phyloP scores from a whole-genome alignment of 2,329 filamentous ascomycete genomes.

The Ophiocordyceps camponoti-floridani region DNA sequence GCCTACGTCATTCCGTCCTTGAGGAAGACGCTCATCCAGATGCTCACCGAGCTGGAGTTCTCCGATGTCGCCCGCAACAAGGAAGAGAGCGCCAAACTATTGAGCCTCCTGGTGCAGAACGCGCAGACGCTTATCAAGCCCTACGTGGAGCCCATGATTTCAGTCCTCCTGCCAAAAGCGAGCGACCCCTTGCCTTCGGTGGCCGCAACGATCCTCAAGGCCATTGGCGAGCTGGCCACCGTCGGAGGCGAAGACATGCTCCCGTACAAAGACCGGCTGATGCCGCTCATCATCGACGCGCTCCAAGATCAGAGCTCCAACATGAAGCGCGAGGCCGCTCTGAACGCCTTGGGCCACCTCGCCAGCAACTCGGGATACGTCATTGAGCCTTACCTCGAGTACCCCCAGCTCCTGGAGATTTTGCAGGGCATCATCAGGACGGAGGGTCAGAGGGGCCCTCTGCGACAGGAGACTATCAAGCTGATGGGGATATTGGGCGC shows the following conservation, averaged over 20 bases:
- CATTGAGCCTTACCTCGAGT: constrained; percentile 87
- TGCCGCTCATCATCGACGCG: constrained; percentile 88
- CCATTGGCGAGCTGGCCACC: constrained; percentile 82
- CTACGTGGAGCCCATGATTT: constrained; percentile 93
- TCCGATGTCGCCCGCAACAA: constrained; percentile 88
- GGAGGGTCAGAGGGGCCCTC: constrained; percentile 63
- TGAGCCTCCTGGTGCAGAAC: constrained; percentile 84
- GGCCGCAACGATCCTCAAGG: constrained; percentile 84
- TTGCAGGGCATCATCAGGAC: constrained; percentile 87
- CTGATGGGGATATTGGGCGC: constrained; percentile 90
- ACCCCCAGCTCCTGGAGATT: constrained; percentile 82
- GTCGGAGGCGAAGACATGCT: constrained; percentile 92
- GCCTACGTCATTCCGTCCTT: constrained; percentile 95
- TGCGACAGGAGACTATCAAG: constrained; percentile 90
- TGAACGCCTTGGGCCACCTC: constrained; percentile 79
- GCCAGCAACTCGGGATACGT: constrained; percentile 96
- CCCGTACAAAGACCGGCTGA: constrained; percentile 75
- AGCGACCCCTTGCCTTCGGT: constrained; percentile 73
- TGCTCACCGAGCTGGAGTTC: constrained; percentile 91
- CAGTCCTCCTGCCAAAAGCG: constrained; percentile 83
- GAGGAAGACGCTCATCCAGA: constrained; percentile 86
- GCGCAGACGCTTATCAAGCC: constrained; percentile 87
- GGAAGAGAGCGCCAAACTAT: constrained; percentile 84
- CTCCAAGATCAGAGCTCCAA: constrained; percentile 87
- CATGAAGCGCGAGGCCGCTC: constrained; percentile 74